phyloP scores from a whole-genome alignment of 768 basidiomycete genomes.

The Suillus tomentosus region DNA sequence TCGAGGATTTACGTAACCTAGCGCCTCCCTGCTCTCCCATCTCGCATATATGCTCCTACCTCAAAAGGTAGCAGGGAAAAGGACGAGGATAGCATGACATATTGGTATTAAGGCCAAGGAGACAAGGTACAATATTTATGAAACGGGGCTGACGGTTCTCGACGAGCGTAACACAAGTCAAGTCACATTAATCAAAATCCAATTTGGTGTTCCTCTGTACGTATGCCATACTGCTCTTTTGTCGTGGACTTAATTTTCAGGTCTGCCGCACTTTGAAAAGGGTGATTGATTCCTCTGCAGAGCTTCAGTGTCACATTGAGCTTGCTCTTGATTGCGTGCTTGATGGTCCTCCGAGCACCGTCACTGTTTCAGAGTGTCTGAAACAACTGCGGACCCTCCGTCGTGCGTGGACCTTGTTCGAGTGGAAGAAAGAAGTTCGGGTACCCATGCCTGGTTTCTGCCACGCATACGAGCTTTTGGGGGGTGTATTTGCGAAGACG shows the following conservation, averaged over 20 bases:
- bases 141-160: too few relatives aligned
- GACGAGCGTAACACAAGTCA: too few relatives aligned
- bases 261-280: conserved; percentile 24
- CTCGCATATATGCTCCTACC: too few relatives aligned
- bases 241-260: conserved; percentile 11
- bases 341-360: conserved; percentile 15
- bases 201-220: conserved; percentile 12
- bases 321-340: conserved; percentile 42
- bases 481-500: conserved; percentile 55
- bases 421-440: conserved; percentile 24
- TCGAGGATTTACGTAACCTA: too few relatives aligned
- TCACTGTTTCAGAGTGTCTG: conserved; percentile 35
- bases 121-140: too few relatives aligned
- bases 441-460: conserved; percentile 40
- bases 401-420: conserved; percentile 36
- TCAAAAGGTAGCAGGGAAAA: too few relatives aligned
- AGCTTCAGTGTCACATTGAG: conserved; percentile 42
- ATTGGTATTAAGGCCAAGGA: too few relatives aligned
- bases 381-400: conserved; percentile 37
- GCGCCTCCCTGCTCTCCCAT: too few relatives aligned
- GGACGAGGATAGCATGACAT: too few relatives aligned
- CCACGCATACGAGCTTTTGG: conserved; percentile 62
- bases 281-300: conserved; percentile 27
- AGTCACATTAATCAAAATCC: too few relatives aligned
- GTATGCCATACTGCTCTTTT: background rate